Evolutionary conservation across 1,139 yeast species (phyloP).

Genomic region (Martiniozyma asiatica): DNA sequence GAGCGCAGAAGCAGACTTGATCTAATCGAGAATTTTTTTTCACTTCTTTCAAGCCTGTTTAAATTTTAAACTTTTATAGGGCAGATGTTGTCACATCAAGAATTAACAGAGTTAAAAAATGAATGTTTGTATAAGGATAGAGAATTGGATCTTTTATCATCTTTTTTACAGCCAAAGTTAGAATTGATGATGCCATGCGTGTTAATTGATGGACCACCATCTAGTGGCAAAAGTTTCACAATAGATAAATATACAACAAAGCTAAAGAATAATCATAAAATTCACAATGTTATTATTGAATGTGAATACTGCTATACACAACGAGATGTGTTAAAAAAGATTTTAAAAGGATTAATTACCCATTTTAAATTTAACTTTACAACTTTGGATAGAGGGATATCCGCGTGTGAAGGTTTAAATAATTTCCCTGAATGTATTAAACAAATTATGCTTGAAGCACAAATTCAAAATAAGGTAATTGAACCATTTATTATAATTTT

Average conservation of each 20-base stretch:
- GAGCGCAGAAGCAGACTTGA: too few species aligned
- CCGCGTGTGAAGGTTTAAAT: constrained; percentile 15
- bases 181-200: constrained; percentile 13
- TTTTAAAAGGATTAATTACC: constrained; percentile 11
- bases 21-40: too few species aligned
- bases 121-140: constrained; percentile 11
- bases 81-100: too few species aligned
- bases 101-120: too few species aligned
- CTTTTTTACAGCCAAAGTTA: constrained; percentile 13
- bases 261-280: constrained; percentile 3
- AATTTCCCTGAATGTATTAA: constrained; percentile 17
- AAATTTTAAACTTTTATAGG: too few species aligned
- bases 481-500: constrained; percentile 16
- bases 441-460: constrained; percentile 8
- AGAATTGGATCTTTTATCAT: constrained; percentile 10
- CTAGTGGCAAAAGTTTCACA: constrained; percentile 21
- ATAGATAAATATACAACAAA: constrained; percentile 10
- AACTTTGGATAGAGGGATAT: constrained; percentile 6
- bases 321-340: constrained; percentile 14
- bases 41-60: too few species aligned
- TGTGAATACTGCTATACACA: constrained; percentile 18
- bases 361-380: constrained; percentile 8
- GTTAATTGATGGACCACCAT: constrained; percentile 20
- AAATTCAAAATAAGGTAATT: constrained; percentile 1
- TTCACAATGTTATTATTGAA: constrained; percentile 12